A percentile compares a stretch with the other conserved stretches of the same genome.
Conservation (phyloP, 768 basidiomycete genomes). For the Mycena pura region DNA sequence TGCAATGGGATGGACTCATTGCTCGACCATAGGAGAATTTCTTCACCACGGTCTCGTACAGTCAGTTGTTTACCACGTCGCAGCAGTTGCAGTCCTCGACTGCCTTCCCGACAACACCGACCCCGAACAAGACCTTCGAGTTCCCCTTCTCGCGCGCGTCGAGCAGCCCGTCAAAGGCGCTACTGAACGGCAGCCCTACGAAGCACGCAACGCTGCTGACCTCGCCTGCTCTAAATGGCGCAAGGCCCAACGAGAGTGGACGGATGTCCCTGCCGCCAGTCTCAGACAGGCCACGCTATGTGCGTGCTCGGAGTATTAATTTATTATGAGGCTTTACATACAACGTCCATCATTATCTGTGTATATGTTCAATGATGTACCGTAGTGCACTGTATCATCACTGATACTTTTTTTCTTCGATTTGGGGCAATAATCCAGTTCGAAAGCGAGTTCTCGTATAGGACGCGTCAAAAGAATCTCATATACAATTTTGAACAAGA, state of each 20-base stretch:
- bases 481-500: too few species aligned
- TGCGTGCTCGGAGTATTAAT: constrained; percentile 19
- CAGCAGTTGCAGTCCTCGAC: constrained; percentile 60
- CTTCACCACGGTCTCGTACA: constrained; percentile 68
- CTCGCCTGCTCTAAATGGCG: neutral
- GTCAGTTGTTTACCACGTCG: constrained; percentile 71
- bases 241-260: constrained; percentile 6
- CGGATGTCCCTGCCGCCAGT: neutral
- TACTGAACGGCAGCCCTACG: neutral
- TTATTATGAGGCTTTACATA: neutral
- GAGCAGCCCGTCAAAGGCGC: constrained; percentile 4
- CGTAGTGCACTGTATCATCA: constrained; percentile 9
- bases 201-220: neutral
- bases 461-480: too few species aligned
- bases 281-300: constrained; percentile 17
- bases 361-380: neutral
- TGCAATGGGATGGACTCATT: constrained; percentile 70
- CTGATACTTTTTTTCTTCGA: too few species aligned
- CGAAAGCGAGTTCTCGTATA: too few species aligned
- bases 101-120: constrained; percentile 70
- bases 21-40: constrained; percentile 74
- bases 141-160: constrained; percentile 45
- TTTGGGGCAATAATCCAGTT: too few species aligned
- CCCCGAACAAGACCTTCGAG: constrained; percentile 61
- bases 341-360: neutral